A percentile compares a stretch with the other conserved stretches of the same genome.
These are phyloP conservation scores for Orbilia blumenaviensis DNA, from an alignment of 2,329 filamentous ascomycete species.

Conservation along the genomic window DNA sequence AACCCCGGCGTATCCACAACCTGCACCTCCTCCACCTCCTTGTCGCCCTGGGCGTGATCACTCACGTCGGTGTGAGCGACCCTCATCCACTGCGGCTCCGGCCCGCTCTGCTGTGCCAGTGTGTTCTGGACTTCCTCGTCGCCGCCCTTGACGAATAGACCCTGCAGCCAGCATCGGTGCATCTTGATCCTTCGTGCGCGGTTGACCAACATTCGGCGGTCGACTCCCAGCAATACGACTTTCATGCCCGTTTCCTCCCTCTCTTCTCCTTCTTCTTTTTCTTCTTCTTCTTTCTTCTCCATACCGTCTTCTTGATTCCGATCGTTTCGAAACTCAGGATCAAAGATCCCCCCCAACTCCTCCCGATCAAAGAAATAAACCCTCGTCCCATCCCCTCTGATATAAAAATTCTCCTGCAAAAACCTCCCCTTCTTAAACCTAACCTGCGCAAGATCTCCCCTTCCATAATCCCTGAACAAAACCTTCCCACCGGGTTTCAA, in stretches of 20 bases:
- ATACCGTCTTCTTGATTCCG: not conserved
- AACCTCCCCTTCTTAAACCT: conserved; percentile 95
- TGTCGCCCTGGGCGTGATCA: not conserved
- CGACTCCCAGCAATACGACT: conserved; percentile 77
- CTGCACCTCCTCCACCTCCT: conserved; percentile 33
- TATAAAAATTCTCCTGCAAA: conserved; percentile 96
- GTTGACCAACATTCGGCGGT: conserved; percentile 90
- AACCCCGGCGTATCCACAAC: conserved; percentile 36
- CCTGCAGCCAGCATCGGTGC: conserved; percentile 97
- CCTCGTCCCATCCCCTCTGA: conserved; percentile 90
- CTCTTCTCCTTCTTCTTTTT: conserved; percentile 37
- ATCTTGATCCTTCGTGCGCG: conserved; percentile 91
- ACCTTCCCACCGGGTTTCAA: conserved; percentile 93
- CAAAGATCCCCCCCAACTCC: conserved; percentile 74
- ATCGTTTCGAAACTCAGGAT: conserved; percentile 47
- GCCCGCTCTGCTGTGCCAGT: conserved; percentile 27
- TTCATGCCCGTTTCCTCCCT: conserved; percentile 56
- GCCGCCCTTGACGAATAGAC: conserved; percentile 73
- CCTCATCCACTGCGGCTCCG: conserved; percentile 52
- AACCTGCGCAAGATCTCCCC: conserved; percentile 94
- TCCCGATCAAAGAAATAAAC: conserved; percentile 97
- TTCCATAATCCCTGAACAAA: conserved; percentile 94
- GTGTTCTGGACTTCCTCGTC: conserved; percentile 42
- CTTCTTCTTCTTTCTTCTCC: conserved; percentile 19
- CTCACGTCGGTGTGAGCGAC: conserved; percentile 50